Conservation (phyloP, 371 early-diverging fungal species). For the Lichtheimia ornata region DNA sequence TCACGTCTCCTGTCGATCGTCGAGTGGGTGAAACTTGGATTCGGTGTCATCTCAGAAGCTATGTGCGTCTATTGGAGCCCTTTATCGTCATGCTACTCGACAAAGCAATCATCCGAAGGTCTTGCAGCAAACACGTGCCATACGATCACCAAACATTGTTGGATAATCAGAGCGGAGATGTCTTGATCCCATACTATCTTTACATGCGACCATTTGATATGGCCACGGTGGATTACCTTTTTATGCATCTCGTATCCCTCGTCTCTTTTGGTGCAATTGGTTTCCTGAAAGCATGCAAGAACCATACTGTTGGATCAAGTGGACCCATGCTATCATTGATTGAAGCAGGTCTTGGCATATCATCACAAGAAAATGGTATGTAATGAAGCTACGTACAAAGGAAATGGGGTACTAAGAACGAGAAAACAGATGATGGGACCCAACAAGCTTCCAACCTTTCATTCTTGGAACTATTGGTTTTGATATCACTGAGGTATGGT, state of each 20-base stretch:
- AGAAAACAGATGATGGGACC: background rate
- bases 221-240: slow-evolving; percentile 67
- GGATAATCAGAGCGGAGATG: slow-evolving; percentile 10
- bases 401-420: too few species aligned
- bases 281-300: slow-evolving; percentile 55
- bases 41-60: slow-evolving; percentile 63
- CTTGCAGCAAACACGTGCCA: slow-evolving; percentile 39
- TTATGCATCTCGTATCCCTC: slow-evolving; percentile 56
- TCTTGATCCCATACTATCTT: slow-evolving; percentile 37
- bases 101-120: slow-evolving; percentile 47
- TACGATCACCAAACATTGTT: slow-evolving; percentile 41
- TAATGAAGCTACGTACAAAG: background rate
- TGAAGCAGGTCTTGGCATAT: slow-evolving; percentile 19
- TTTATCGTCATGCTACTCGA: slow-evolving; percentile 59
- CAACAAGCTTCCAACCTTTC: slow-evolving; percentile 15
- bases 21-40: slow-evolving; percentile 77
- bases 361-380: slow-evolving; percentile 12
- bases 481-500: slow-evolving; percentile 18
- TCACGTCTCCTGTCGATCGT: slow-evolving; percentile 56
- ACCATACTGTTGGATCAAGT: slow-evolving; percentile 28
- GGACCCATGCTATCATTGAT: slow-evolving; percentile 23
- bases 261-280: slow-evolving; percentile 59
- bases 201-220: slow-evolving; percentile 69
- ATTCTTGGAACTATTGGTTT: slow-evolving; percentile 44
- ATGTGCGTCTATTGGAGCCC: slow-evolving; percentile 65